Percentiles rank a stretch among this genome's conserved stretches.
phyloP scores from a whole-genome alignment of 2,329 filamentous ascomycete species.

The Seiridium cupressi region DNA sequence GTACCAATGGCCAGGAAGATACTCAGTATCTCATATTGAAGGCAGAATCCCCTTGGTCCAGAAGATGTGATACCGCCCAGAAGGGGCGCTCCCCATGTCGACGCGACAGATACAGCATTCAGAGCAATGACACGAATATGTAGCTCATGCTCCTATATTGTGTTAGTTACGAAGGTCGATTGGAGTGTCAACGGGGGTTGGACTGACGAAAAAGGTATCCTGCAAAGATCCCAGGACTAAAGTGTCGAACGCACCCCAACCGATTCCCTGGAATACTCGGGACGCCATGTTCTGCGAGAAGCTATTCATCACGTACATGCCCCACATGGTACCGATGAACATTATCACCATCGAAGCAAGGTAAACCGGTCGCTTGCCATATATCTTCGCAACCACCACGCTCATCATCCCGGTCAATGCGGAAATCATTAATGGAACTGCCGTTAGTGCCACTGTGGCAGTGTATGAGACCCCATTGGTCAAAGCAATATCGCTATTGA shows the following conservation, averaged over 20 bases:
- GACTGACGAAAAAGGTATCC: slow-evolving; percentile 55
- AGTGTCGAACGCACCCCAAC: slow-evolving; percentile 59
- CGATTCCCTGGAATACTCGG: slow-evolving; percentile 53
- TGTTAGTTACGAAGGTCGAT: slow-evolving; percentile 17
- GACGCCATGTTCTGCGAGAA: slow-evolving; percentile 49
- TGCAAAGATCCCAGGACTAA: slow-evolving; percentile 51
- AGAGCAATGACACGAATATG: slow-evolving; percentile 41
- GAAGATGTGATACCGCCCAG: slow-evolving; percentile 49
- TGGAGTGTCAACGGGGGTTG: neutral
- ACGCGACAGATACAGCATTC: slow-evolving; percentile 40
- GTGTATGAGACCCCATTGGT: slow-evolving; percentile 45
- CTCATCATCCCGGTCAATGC: slow-evolving; percentile 42
- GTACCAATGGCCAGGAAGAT: slow-evolving; percentile 45
- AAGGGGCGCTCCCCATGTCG: slow-evolving; percentile 54
- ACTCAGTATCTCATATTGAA: slow-evolving; percentile 52
- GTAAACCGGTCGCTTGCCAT: slow-evolving; percentile 54
- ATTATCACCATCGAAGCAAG: slow-evolving; percentile 42
- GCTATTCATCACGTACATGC: slow-evolving; percentile 38
- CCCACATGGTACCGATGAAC: slow-evolving; percentile 51
- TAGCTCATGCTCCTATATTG: slow-evolving; percentile 52
- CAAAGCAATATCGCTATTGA: slow-evolving; percentile 41
- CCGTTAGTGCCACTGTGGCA: slow-evolving; percentile 48
- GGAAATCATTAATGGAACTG: slow-evolving; percentile 50
- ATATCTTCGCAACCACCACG: slow-evolving; percentile 41
- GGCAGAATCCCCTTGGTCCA: slow-evolving; percentile 36